Evolutionary conservation across 805 yeast species (phyloP).

Genomic region (Myxozyma melibiosi): DNA sequence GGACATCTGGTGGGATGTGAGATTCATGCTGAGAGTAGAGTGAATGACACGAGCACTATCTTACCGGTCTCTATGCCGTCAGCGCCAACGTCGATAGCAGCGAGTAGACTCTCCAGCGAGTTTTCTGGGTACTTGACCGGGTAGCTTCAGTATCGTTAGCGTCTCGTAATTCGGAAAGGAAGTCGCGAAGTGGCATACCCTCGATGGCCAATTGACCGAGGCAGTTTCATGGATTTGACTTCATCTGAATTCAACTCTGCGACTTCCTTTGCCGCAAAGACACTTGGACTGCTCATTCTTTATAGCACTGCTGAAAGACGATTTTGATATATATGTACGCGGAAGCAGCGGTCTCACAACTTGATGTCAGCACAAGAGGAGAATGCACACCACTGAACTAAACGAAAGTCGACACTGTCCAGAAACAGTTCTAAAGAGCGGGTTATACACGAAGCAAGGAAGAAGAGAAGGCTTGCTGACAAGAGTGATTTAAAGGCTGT

Average conservation of each 20-base stretch:
- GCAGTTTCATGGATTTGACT: not conserved
- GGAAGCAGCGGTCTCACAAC: too few species aligned
- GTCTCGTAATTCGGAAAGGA: not conserved
- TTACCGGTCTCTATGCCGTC: slow-evolving; percentile 51
- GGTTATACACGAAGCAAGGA: too few species aligned
- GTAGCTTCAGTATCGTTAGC: slow-evolving; percentile 1
- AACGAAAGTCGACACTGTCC: too few species aligned
- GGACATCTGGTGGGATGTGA: slow-evolving; percentile 44
- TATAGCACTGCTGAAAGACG: too few species aligned
- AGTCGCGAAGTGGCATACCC: slow-evolving; percentile 18
- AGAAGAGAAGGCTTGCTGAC: too few species aligned
- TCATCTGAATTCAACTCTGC: not conserved
- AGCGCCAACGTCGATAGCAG: slow-evolving; percentile 52
- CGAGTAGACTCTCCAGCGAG: slow-evolving; percentile 47
- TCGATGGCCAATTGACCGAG: slow-evolving; percentile 28
- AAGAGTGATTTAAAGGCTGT: too few species aligned
- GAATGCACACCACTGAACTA: too few species aligned
- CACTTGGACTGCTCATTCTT: not conserved
- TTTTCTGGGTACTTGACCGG: slow-evolving; percentile 38
- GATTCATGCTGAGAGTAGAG: not conserved
- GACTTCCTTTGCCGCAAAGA: not conserved
- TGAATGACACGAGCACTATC: not conserved
- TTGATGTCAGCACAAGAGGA: too few species aligned
- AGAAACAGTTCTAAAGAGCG: too few species aligned
- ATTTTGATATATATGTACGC: too few species aligned